Evolutionary conservation across 2,329 filamentous ascomycete genomes (phyloP), one percentile per base, ranked within the genome.

Genomic region (Coccinonectria pachysandricola): DNA sequence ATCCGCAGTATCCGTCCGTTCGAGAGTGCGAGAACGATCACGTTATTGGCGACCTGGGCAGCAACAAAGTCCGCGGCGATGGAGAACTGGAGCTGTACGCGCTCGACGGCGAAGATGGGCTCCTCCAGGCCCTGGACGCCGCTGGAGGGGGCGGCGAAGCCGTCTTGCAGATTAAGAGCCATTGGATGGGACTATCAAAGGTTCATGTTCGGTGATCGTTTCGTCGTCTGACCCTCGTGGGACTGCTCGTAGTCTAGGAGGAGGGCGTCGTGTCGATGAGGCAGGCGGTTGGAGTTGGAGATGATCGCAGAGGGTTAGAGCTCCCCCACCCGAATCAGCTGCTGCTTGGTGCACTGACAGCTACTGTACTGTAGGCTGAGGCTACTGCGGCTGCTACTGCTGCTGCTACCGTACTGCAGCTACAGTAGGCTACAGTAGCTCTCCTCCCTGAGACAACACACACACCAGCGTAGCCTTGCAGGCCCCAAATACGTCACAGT

Each of bases 31-130:
- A 98, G 67, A 12, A 96, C 77, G 31, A 98, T 71, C 35, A 96
- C 87, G 64, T 98, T 95, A 58, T 98, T 96, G 39, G 88, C 87
- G 30, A 96, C 88, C 57, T 95, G 87, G 20, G 87, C 87, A 11
- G 91, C 87, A 24, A 94, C 91, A 51, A 98, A 96, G 56, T 95
- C 84, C 40, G 88, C 86, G 2, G 88, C 84, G 46, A 96, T 79
- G 34, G 84, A 80, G 66, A 98, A 98, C 54, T 91, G 83, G 37
- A 96, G 75, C 62, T 92, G 80, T 19, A 96, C 91, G 37, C 74
- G 77, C 59, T 94, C 83, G 50, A 96, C 77, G 52, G 91, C 83
- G 65, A 98, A 98, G 59, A 98, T 93, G 43, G 88, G 87, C 32
- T 76, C 67, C 43, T 77, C 71, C 37, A 71, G 63, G 35, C 53